Percentiles rank a stretch among this genome's conserved stretches.
Evolutionary conservation across 176 grass and related monocot genomes (phyloP).

Genomic region (Zoysia pacifica): DNA sequence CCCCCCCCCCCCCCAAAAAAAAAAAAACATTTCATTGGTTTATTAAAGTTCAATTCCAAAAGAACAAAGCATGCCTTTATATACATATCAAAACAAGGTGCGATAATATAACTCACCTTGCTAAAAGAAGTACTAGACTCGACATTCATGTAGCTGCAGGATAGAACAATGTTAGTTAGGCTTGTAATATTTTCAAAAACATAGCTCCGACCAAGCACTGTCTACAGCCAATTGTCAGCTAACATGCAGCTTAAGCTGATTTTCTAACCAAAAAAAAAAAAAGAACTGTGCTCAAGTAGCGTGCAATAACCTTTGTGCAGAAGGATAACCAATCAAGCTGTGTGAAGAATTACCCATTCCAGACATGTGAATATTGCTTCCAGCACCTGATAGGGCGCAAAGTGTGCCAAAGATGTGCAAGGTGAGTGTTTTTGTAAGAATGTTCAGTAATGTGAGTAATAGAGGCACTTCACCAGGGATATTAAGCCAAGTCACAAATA

Average conservation of each 20-base stretch:
- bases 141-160: constrained; percentile 48
- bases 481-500: constrained; percentile 34
- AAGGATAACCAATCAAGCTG: constrained; percentile 92
- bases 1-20: too few species aligned
- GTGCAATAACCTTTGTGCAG: constrained; percentile 99
- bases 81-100: neutral
- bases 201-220: neutral
- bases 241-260: constrained; percentile 15
- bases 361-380: constrained; percentile 95
- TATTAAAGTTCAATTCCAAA: constrained; percentile 14
- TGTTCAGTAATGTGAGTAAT: constrained; percentile 55
- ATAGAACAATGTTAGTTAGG: constrained; percentile 32
- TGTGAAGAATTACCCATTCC: constrained; percentile 94
- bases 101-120: constrained; percentile 47
- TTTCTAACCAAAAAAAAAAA: constrained; percentile 48
- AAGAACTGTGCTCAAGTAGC: constrained; percentile 74
- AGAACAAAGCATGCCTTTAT: neutral
- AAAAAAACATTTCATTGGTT: too few species aligned
- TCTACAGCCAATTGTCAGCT: constrained; percentile 35
- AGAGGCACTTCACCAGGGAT: constrained; percentile 23
- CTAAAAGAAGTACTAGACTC: constrained; percentile 39
- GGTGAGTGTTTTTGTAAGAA: constrained; percentile 65
- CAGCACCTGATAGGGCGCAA: constrained; percentile 92
- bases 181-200: constrained; percentile 16
- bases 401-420: constrained; percentile 91